Evolutionary conservation across 176 grass and related monocot genomes (phyloP).

Genomic region (Rhipidocladum racemiflorum): DNA sequence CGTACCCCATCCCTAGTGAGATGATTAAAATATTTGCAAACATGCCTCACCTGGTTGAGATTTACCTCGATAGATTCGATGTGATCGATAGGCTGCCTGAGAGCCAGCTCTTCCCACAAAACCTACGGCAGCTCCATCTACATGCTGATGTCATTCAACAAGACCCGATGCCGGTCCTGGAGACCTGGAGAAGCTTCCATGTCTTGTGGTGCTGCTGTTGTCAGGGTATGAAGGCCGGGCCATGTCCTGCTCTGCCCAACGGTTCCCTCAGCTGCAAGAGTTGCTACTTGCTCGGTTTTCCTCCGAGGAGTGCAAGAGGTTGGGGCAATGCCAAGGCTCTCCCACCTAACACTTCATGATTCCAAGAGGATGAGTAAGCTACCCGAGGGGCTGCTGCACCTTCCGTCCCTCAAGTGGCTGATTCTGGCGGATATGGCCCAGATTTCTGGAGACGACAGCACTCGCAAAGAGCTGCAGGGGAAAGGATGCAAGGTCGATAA

Average conservation of each 20-base stretch:
- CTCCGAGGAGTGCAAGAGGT: neutral
- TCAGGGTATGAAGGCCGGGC: too few species aligned
- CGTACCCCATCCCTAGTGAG: too few species aligned
- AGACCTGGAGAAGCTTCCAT: slow-evolving; percentile 31
- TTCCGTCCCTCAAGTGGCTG: neutral
- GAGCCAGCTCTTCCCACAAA: neutral
- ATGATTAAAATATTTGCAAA: too few species aligned
- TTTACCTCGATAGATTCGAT: too few species aligned
- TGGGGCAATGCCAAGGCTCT: slow-evolving; percentile 1
- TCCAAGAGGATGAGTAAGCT: neutral
- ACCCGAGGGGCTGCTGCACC: neutral
- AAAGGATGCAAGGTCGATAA: neutral
- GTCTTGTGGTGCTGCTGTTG: neutral
- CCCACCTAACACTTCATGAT: accelerated
- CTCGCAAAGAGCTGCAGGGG: neutral
- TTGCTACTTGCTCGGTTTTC: accelerated
- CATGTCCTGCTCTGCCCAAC: neutral
- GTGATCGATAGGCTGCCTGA: neutral
- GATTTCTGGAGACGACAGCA: neutral
- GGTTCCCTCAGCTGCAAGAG: neutral
- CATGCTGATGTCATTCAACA: neutral
- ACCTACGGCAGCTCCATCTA: neutral
- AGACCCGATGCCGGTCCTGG: slow-evolving; percentile 1
- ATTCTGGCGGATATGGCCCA: neutral
- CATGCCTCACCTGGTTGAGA: too few species aligned